Evolutionary conservation across 148 eudicot genomes (phyloP).

Genomic region (Chenopodium formosanum): DNA sequence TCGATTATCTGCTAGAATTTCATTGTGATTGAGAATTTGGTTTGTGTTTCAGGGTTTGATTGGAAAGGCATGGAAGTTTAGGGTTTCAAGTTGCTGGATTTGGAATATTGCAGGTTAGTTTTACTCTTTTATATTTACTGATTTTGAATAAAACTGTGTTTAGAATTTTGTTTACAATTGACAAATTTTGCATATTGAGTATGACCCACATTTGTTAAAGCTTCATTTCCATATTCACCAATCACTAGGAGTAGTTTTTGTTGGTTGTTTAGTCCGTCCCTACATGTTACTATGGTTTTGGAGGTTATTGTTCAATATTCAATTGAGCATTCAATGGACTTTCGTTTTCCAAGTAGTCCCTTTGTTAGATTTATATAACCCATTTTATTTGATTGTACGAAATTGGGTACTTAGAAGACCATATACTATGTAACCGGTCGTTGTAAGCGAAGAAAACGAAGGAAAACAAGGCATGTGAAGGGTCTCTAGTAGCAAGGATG

Average conservation of each 20-base stretch:
- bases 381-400: conserved; percentile 2
- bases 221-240: too few species aligned
- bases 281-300: conserved; percentile 18
- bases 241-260: background rate
- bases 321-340: background rate
- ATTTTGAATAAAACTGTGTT: conserved; percentile 1
- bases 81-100: conserved; percentile 14
- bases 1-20: background rate
- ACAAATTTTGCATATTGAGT: background rate
- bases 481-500: conserved; percentile 4
- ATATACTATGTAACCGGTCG: background rate
- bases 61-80: background rate
- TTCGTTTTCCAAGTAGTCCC: background rate
- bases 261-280: conserved; percentile 8
- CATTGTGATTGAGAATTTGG: background rate
- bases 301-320: conserved; percentile 3
- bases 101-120: background rate
- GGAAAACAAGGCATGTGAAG: conserved; percentile 17
- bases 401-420: background rate
- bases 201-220: background rate
- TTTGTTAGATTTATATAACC: background rate
- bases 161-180: background rate
- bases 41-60: background rate
- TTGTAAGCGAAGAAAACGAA: background rate
- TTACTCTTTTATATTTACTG: background rate